Evolutionary conservation across 768 basidiomycete genomes (phyloP).

Genomic region (Hypholoma sublateritium): DNA sequence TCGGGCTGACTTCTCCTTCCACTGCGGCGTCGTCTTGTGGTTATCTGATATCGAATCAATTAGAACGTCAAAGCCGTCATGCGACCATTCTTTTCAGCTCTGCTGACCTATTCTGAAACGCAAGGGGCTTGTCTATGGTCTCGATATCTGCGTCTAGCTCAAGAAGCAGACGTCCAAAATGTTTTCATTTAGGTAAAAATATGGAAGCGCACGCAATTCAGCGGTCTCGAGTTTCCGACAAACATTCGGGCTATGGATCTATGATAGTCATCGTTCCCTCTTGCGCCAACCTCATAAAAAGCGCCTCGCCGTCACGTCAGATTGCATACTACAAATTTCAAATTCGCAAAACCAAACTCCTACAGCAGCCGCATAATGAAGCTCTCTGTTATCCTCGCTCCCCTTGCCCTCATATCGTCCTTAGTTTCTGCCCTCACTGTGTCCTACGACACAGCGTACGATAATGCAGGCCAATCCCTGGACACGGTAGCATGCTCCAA

Average conservation of each 20-base stretch:
- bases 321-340: too few relatives aligned
- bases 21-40: background rate
- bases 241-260: too few relatives aligned
- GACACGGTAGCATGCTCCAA: conserved; percentile 43
- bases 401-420: conserved; percentile 25
- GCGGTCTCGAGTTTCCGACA: too few relatives aligned
- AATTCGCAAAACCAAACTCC: background rate
- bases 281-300: too few relatives aligned
- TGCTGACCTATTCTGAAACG: background rate
- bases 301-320: too few relatives aligned
- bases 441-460: conserved; percentile 52
- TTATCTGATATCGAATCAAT: background rate
- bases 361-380: conserved; percentile 27
- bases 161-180: too few relatives aligned
- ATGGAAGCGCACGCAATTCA: too few relatives aligned
- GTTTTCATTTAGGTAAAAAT: too few relatives aligned
- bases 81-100: background rate
- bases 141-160: too few relatives aligned
- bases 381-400: conserved; percentile 22
- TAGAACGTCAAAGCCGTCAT: background rate
- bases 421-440: conserved; percentile 24
- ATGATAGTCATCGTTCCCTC: too few relatives aligned
- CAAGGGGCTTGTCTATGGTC: background rate
- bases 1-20: background rate
- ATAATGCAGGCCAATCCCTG: conserved; percentile 39